Percentiles rank a stretch among this genome's conserved stretches.
Conservation (phyloP, 1,284 basidiomycete species). For the Phylloboletellus chloephorus region DNA sequence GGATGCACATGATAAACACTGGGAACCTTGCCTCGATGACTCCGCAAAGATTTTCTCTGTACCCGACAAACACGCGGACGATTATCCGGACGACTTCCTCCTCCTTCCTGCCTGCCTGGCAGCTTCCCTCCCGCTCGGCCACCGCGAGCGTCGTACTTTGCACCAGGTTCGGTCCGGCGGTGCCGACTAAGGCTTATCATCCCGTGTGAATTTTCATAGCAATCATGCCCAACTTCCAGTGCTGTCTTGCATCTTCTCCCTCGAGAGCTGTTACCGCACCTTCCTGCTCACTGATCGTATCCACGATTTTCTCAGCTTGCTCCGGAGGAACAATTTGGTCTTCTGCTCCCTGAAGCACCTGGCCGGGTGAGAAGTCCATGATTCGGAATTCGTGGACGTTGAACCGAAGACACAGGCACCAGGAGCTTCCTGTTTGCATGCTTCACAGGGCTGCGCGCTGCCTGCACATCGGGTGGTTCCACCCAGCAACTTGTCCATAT, state of each 20-base stretch:
- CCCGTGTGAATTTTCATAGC: conserved; percentile 28
- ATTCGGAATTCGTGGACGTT: neutral
- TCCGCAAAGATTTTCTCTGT: too few relatives aligned
- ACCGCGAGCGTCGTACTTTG: too few relatives aligned
- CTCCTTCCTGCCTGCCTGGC: too few relatives aligned
- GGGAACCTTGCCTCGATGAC: too few relatives aligned
- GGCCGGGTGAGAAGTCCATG: neutral
- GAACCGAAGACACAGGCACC: conserved; percentile 12
- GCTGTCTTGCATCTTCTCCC: conserved; percentile 48
- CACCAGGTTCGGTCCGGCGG: too few relatives aligned
- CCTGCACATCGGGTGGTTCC: conserved; percentile 39
- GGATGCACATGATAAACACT: conserved; percentile 14
- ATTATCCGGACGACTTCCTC: too few relatives aligned
- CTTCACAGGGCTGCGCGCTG: conserved; percentile 26
- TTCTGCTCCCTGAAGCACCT: conserved; percentile 47
- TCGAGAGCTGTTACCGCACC: conserved; percentile 43
- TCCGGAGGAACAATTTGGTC: conserved; percentile 50
- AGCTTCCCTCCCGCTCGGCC: too few relatives aligned
- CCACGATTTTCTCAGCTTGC: conserved; percentile 46
- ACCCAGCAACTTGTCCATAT: conserved; percentile 51
- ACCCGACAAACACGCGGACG: too few relatives aligned
- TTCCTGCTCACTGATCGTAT: conserved; percentile 34
- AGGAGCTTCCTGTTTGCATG: conserved; percentile 24
- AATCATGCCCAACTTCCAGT: conserved; percentile 37
- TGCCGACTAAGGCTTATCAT: too few relatives aligned